Base-by-base conservation (phyloP, 2,329 filamentous ascomycete species). In the Cladosporium colombiae region DNA sequence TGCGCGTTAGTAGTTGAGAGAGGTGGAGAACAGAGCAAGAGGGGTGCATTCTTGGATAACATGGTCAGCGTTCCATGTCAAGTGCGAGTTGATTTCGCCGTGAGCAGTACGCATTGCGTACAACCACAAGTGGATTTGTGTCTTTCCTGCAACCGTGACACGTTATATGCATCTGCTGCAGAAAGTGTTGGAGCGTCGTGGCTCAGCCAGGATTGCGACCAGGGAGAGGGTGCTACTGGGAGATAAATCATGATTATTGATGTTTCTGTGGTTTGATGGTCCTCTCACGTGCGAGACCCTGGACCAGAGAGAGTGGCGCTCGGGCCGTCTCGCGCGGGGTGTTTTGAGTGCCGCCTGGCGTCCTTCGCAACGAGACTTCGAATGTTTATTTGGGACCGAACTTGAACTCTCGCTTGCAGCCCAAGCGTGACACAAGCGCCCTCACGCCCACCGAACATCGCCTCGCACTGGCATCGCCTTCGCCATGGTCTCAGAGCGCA, bases 191-290 rank as follows among this genome's bases (percentile, higher is more conserved):
- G n/a, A n/a, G n/a, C n/a, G n/a, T 18, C 37, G 62, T 0, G 76
- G 74, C 1, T 68, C 65, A 37, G 80, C 68, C 33, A 78, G 75
- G 4, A 85, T 70, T 21, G 78, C 74, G 0, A 85, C 25, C 23
- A 85, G 78, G 0, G 82, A 82, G 14, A 85, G 72, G 5, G 74
- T 77, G 4, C 83, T 82, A 14, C 80, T 35, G 5, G 81, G 74
- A 11, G 68, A 73, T n/a, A n/a, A n/a, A n/a, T n/a, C n/a, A n/a
- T n/a, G n/a, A n/a, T n/a, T n/a, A n/a, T n/a, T n/a, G n/a, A n/a
- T n/a, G n/a, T n/a, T n/a, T n/a, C n/a, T n/a, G n/a, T n/a, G n/a
- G n/a, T n/a, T n/a, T n/a, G n/a, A n/a, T n/a, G n/a, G n/a, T n/a
- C 11, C 5, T 14, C 33, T 35, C 33, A 35, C 33, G 33, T 40